A percentile compares a stretch with the other conserved stretches of the same genome.
phyloP scores from a whole-genome alignment of 2,329 filamentous ascomycete genomes.

The Colletotrichum lupini region DNA sequence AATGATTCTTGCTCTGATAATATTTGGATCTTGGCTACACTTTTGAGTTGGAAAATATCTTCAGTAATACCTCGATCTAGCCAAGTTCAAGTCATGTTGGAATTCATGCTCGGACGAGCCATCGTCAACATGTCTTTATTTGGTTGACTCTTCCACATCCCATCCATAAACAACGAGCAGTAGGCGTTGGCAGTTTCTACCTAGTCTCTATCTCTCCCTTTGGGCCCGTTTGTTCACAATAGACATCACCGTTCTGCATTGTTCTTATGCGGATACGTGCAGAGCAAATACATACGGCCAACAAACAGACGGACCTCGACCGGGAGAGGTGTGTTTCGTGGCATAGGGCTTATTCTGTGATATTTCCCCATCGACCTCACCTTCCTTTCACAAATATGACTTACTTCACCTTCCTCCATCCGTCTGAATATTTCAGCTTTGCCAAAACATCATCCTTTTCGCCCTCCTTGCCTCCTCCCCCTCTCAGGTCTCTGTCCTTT shows the following conservation, averaged over 20 bases:
- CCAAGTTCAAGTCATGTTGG: background rate
- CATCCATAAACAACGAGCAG: background rate
- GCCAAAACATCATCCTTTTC: too few relatives aligned
- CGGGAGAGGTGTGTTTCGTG: background rate
- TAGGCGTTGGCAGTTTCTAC: background rate
- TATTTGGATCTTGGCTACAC: too few relatives aligned
- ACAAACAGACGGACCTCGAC: background rate
- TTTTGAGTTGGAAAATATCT: too few relatives aligned
- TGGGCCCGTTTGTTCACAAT: background rate
- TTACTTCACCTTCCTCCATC: background rate
- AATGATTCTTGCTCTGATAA: constrained; percentile 23
- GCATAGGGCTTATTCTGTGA: background rate
- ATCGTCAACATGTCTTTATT: too few relatives aligned
- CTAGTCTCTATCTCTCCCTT: too few relatives aligned
- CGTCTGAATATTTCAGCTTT: background rate
- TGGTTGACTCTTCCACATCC: background rate
- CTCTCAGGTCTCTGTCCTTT: too few relatives aligned
- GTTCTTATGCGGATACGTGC: background rate
- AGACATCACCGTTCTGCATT: background rate
- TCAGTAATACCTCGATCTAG: too few relatives aligned
- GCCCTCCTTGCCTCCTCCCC: too few relatives aligned
- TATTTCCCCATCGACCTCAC: background rate
- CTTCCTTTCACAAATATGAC: background rate
- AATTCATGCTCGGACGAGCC: too few relatives aligned
- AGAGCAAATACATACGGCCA: background rate